These are phyloP conservation scores for Neoboletus magnificus DNA, from an alignment of 768 basidiomycete genomes.

Conservation along the genomic window DNA sequence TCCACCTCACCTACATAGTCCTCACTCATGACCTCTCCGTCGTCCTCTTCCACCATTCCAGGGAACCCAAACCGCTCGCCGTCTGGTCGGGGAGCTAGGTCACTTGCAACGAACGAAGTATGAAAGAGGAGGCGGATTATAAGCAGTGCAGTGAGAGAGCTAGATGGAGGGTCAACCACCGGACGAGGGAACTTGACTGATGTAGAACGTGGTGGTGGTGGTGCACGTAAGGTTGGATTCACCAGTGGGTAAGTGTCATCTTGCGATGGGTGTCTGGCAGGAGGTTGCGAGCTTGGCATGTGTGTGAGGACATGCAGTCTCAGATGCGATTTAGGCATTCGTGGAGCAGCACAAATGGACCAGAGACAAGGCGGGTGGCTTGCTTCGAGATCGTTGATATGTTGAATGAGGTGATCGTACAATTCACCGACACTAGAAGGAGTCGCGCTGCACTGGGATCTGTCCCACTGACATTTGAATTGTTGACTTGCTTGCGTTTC, in stretches of 20 bases:
- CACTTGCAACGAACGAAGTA: constrained; percentile 66
- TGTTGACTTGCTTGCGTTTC: constrained; percentile 53
- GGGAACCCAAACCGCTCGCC: constrained; percentile 92
- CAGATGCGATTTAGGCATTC: constrained; percentile 48
- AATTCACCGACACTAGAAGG: constrained; percentile 57
- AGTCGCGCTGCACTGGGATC: constrained; percentile 48
- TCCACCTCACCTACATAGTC: constrained; percentile 49
- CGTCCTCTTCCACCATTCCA: constrained; percentile 72
- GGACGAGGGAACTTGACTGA: constrained; percentile 59
- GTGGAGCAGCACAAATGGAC: constrained; percentile 57
- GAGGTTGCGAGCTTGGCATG: constrained; percentile 56
- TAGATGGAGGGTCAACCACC: constrained; percentile 61
- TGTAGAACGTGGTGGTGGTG: constrained; percentile 68
- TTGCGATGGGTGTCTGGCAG: constrained; percentile 62
- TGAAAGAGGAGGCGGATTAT: constrained; percentile 83
- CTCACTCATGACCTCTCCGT: constrained; percentile 50
- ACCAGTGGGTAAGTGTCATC: constrained; percentile 59
- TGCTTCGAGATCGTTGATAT: constrained; percentile 45
- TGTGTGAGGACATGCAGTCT: constrained; percentile 76
- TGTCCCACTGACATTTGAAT: constrained; percentile 79
- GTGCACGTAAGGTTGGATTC: constrained; percentile 62
- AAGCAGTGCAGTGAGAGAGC: constrained; percentile 75
- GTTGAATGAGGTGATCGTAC: constrained; percentile 68
- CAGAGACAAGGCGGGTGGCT: constrained; percentile 61
- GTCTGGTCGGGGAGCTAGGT: constrained; percentile 65